Evolutionary conservation across 805 yeast species (phyloP), one percentile per base, ranked within the genome.

Genomic region (Pichia pseudocactophila): DNA sequence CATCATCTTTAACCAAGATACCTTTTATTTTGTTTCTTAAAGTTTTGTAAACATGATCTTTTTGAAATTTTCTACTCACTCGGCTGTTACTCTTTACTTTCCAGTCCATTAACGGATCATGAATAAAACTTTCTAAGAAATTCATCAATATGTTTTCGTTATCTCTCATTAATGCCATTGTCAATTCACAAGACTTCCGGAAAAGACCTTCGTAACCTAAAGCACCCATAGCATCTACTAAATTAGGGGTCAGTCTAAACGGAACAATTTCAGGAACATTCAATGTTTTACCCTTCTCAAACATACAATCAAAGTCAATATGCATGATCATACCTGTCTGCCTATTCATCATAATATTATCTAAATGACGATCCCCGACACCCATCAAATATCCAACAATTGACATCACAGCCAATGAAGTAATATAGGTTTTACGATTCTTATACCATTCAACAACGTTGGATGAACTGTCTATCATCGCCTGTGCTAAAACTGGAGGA

Each of bases 351-450:
- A 92, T 63, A 17, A 92, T 76, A 55, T 92, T 92, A 56, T 92
- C 99, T 51, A 96, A 83, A 58, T 92, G 99, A 32, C 99, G 71
- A 61, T 92, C 99, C 19, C 99, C 99, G 39, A 92, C 70, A 8
- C 98, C 98, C 22, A 92, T 69, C 36, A 92, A 77, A 57, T 85
- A 86, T 0, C 99, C 98, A 5, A 90, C 95, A 69, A 92, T 87
- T 0, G 97, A 88, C 98, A 94, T 92, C 0, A 90, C 97, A 0
- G 97, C 96, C 22, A 83, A 69, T 0, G 96, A 78, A 42, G 95
- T 69, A 0, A 85, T 78, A 57, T 74, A 94, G 30, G 70, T 68
- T 38, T 79, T 80, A 42, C 97, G 65, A 1, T 90, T 84, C 34
- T 71, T 70, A 47, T 86, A 83, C 98, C 98, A 92, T 2, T 76